These are phyloP conservation scores for Gossypium arboreum DNA, from an alignment of 345 rosid species.

Conservation along the genomic window DNA sequence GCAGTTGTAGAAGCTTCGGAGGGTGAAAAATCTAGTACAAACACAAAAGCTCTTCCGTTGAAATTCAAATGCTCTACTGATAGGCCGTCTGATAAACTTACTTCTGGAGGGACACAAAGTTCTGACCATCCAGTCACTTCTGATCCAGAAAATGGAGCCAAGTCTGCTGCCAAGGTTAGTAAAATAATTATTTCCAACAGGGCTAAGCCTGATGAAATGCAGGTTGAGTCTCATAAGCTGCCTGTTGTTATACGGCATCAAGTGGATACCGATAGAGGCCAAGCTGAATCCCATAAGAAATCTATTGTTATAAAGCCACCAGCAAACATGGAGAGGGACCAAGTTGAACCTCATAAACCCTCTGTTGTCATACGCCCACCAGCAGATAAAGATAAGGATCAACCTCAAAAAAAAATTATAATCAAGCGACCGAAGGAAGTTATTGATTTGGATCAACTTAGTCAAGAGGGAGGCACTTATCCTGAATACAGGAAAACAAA, in stretches of 20 bases:
- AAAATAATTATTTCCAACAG: constrained; percentile 71
- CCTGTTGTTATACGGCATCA: constrained; percentile 51
- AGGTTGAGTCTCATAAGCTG: constrained; percentile 49
- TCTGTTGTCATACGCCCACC: constrained; percentile 85
- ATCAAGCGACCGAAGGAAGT: constrained; percentile 73
- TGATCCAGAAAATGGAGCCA: constrained; percentile 48
- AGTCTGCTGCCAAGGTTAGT: constrained; percentile 50
- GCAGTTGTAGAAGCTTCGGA: constrained; percentile 47
- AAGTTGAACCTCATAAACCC: constrained; percentile 61
- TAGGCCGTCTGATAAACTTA: constrained; percentile 44
- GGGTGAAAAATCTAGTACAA: constrained; percentile 48
- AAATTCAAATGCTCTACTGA: constrained; percentile 72
- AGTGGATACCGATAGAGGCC: constrained; percentile 50
- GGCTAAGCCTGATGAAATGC: constrained; percentile 54
- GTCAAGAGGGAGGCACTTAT: constrained; percentile 68
- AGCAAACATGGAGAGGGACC: constrained; percentile 50
- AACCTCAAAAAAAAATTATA: constrained; percentile 66
- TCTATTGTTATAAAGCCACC: constrained; percentile 61
- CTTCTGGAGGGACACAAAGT: constrained; percentile 42
- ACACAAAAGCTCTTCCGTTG: constrained; percentile 58
- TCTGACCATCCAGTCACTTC: constrained; percentile 46
- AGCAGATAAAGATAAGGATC: constrained; percentile 56
- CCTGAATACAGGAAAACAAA: constrained; percentile 69
- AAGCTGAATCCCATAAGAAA: constrained; percentile 54
- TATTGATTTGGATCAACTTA: constrained; percentile 58